Conservation (phyloP, 139 green algal species). For the Chlamydomonas sphaeroides region DNA sequence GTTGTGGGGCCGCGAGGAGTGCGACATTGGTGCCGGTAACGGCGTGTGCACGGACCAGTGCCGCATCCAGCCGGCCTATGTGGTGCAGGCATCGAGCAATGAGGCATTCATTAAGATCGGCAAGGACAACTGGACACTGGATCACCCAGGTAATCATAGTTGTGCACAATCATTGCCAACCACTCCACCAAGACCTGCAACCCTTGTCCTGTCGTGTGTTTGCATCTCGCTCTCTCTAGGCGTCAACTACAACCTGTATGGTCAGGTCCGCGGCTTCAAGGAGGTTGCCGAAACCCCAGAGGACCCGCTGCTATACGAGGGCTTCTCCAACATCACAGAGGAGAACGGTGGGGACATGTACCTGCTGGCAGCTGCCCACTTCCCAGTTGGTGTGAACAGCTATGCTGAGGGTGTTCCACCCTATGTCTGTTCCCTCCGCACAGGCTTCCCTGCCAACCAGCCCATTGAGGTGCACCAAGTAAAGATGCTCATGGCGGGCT, state of each 20-base stretch:
- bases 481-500: neutral
- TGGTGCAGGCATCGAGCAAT: neutral
- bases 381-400: no score
- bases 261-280: neutral
- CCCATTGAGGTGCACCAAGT: neutral
- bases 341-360: neutral
- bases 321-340: neutral
- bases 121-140: neutral
- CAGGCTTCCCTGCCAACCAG: neutral
- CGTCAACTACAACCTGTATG: neutral
- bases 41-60: neutral
- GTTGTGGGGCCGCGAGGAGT: neutral
- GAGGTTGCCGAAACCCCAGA: neutral
- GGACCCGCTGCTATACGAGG: neutral
- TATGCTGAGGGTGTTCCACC: no score
- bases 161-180: no score
- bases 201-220: no score
- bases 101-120: neutral
- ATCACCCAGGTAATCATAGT: no score
- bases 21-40: neutral
- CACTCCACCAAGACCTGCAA: no score
- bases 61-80: neutral
- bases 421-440: no score
- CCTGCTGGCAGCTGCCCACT: no score
- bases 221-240: no score